A percentile compares a stretch with the other conserved stretches of the same genome.
phyloP scores from a whole-genome alignment of 2,329 filamentous ascomycete genomes.

The Exophiala phaeomuriformis region DNA sequence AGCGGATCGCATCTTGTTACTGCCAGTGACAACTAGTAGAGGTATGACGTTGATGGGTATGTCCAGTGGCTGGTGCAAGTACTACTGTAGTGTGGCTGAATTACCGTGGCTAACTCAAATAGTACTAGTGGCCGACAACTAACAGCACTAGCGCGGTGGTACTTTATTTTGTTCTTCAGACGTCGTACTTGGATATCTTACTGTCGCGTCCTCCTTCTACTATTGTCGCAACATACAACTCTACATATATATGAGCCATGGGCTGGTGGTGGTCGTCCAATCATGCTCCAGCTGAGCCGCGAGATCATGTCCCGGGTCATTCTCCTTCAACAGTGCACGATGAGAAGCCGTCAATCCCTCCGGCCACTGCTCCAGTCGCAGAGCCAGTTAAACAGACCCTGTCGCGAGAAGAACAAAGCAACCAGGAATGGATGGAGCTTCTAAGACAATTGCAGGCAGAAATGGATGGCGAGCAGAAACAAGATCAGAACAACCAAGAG shows the following conservation, averaged over 20 bases:
- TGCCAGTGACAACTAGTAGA: not conserved
- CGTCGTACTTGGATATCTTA: not conserved
- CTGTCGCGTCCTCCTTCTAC: not conserved
- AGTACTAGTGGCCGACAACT: no score
- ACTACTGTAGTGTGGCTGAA: not conserved
- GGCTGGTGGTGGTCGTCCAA: constrained; percentile 42
- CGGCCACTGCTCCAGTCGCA: constrained; percentile 12
- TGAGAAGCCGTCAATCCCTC: constrained; percentile 11
- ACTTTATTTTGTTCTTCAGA: no score
- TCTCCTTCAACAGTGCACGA: not conserved
- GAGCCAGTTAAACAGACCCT: constrained; percentile 28
- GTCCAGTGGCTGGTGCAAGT: no score
- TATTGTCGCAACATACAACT: not conserved
- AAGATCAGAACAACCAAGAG: constrained; percentile 9
- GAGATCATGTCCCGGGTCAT: not conserved
- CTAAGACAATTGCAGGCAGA: constrained; percentile 42
- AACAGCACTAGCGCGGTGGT: not conserved
- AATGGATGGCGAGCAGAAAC: constrained; percentile 19
- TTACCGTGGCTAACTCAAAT: not conserved
- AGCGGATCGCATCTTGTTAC: not conserved
- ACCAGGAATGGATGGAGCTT: constrained; percentile 49
- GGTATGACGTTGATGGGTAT: not conserved
- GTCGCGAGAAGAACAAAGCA: constrained; percentile 44
- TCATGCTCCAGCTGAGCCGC: constrained; percentile 19
- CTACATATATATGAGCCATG: constrained; percentile 30